phyloP scores from a whole-genome alignment of 2,329 filamentous ascomycete genomes.

The Botrytis sinoallii region DNA sequence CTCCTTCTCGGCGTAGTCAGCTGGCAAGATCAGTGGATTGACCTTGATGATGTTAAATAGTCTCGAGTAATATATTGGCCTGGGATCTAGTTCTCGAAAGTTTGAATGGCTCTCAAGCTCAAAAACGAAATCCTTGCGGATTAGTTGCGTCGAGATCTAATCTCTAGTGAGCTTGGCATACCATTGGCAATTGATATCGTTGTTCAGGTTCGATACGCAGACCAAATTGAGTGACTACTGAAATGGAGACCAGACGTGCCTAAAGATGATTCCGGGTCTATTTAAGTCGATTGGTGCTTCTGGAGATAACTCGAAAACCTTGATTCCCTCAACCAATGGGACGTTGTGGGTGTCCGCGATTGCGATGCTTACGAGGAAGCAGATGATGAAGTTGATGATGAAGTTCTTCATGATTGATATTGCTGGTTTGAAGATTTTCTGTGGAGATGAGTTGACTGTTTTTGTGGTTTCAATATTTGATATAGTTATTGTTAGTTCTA shows the following conservation, averaged over 20 bases:
- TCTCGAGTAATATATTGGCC: too few relatives aligned
- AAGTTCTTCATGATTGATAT: not conserved
- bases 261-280: not conserved
- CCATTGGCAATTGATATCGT: not conserved
- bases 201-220: not conserved
- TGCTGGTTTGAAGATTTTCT: not conserved
- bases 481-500: not conserved
- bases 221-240: not conserved
- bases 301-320: not conserved
- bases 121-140: not conserved
- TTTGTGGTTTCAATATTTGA: not conserved
- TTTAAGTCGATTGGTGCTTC: not conserved
- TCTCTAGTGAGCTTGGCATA: fast-evolving
- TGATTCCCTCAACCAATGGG: not conserved
- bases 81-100: too few relatives aligned
- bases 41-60: not conserved
- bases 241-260: not conserved
- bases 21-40: not conserved
- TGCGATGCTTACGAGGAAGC: not conserved
- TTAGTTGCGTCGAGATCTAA: not conserved
- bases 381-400: not conserved
- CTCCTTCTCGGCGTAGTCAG: not conserved
- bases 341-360: not conserved
- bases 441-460: not conserved
- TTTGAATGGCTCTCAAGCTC: not conserved